These are phyloP conservation scores for Pseudonectria foliicola DNA, from an alignment of 2,329 filamentous ascomycete species.

Conservation along the genomic window DNA sequence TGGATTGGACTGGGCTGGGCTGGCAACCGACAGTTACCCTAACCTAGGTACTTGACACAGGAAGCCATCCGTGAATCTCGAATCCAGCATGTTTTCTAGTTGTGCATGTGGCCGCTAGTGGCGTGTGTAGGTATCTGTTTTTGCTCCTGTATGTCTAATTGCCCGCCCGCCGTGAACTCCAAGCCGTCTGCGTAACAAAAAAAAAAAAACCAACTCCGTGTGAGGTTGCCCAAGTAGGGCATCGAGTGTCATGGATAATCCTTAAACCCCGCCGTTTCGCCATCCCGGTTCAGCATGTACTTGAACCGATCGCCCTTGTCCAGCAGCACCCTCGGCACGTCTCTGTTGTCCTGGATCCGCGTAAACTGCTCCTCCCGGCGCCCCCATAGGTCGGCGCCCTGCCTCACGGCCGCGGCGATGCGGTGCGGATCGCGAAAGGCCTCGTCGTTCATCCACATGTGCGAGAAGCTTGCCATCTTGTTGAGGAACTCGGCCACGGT, in stretches of 20 bases:
- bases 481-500: slow-evolving; percentile 47
- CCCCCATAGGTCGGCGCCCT: slow-evolving; percentile 49
- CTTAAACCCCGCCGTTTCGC: slow-evolving; percentile 38
- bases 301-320: slow-evolving; percentile 32
- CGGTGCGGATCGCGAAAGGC: slow-evolving; percentile 38
- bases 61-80: no score
- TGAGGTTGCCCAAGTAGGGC: no score
- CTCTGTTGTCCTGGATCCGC: slow-evolving; percentile 41
- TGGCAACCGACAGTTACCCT: no score
- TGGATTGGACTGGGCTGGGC: no score
- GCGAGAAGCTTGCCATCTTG: slow-evolving; percentile 52
- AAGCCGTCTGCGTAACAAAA: no score
- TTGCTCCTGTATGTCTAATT: no score
- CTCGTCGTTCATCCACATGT: slow-evolving; percentile 44
- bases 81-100: no score
- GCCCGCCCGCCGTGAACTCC: no score
- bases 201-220: no score
- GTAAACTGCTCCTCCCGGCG: slow-evolving; percentile 40
- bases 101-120: no score
- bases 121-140: no score
- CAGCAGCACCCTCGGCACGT: slow-evolving; percentile 44
- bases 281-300: slow-evolving; percentile 41
- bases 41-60: no score
- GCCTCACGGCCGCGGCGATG: slow-evolving; percentile 44
- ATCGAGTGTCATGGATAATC: slow-evolving; percentile 37